Evolutionary conservation across 257 asterid species (phyloP).

Genomic region (Marsdenia floribunda): DNA sequence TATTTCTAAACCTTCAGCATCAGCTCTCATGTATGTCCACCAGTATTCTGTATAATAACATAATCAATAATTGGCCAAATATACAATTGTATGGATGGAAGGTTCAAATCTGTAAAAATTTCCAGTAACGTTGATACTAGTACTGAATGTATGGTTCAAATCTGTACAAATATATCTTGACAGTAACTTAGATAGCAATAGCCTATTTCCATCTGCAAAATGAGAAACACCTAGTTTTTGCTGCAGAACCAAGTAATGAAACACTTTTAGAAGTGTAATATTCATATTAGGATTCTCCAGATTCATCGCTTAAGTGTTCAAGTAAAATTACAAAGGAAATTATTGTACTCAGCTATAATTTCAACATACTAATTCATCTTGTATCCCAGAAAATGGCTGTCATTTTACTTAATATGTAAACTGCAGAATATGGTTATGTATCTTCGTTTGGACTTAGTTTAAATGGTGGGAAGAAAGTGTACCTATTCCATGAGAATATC

Average conservation of each 20-base stretch:
- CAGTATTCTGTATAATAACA: conserved; percentile 56
- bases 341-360: not conserved
- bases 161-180: not conserved
- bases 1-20: conserved; percentile 77
- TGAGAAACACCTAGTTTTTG: not conserved
- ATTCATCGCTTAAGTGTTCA: not conserved
- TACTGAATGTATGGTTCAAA: not conserved
- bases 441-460: not conserved
- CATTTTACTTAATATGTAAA: not conserved
- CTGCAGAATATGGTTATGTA: not conserved
- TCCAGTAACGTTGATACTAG: not conserved
- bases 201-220: not conserved
- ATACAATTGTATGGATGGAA: not conserved
- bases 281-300: not conserved
- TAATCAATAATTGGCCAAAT: conserved; percentile 7
- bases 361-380: not conserved
- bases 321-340: not conserved
- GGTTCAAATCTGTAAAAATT: not conserved
- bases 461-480: not conserved
- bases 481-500: conserved; percentile 89
- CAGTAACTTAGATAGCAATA: not conserved
- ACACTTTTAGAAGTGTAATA: not conserved
- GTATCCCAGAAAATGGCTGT: not conserved
- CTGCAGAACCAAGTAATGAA: not conserved
- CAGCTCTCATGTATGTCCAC: conserved; percentile 97